Evolutionary conservation across 495 filamentous ascomycete genomes (phyloP).

Genomic region (Talaromyces proteolyticus): DNA sequence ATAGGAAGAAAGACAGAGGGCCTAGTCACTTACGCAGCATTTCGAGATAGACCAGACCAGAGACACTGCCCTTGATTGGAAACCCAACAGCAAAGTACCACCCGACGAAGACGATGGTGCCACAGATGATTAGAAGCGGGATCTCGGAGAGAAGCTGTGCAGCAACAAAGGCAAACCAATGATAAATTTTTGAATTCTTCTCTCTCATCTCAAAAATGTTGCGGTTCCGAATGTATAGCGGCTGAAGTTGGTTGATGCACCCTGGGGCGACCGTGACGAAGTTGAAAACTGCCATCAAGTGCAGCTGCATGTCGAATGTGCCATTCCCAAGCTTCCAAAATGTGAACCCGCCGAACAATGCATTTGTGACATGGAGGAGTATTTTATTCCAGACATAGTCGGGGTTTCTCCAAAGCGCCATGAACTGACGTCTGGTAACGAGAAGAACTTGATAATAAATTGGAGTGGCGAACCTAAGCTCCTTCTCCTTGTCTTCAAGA

Average conservation of each 20-base stretch:
- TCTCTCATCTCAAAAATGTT: constrained; percentile 64
- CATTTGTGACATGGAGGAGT: constrained; percentile 30
- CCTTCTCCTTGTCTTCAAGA: too few species aligned
- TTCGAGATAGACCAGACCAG: constrained; percentile 38
- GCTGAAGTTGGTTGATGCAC: constrained; percentile 83
- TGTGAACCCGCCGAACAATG: constrained; percentile 37
- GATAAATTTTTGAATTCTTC: constrained; percentile 61
- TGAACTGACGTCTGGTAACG: too few species aligned
- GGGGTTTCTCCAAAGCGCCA: too few species aligned
- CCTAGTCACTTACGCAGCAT: constrained; percentile 42
- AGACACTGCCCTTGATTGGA: constrained; percentile 29
- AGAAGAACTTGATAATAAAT: too few species aligned
- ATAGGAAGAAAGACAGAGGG: constrained; percentile 7
- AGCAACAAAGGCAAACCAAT: constrained; percentile 38
- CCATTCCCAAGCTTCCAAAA: constrained; percentile 40
- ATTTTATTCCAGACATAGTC: constrained; percentile 41
- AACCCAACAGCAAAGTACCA: constrained; percentile 57
- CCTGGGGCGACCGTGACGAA: constrained; percentile 68
- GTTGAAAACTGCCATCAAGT: constrained; percentile 61
- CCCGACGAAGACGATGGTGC: constrained; percentile 50
- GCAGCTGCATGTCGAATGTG: constrained; percentile 27
- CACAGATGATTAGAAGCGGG: constrained; percentile 52
- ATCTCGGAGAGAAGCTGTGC: constrained; percentile 52
- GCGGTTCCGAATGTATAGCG: constrained; percentile 75
- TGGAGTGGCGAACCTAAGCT: too few species aligned